Evolutionary conservation across 768 basidiomycete genomes (phyloP).

Genomic region (Boletus fagicola): DNA sequence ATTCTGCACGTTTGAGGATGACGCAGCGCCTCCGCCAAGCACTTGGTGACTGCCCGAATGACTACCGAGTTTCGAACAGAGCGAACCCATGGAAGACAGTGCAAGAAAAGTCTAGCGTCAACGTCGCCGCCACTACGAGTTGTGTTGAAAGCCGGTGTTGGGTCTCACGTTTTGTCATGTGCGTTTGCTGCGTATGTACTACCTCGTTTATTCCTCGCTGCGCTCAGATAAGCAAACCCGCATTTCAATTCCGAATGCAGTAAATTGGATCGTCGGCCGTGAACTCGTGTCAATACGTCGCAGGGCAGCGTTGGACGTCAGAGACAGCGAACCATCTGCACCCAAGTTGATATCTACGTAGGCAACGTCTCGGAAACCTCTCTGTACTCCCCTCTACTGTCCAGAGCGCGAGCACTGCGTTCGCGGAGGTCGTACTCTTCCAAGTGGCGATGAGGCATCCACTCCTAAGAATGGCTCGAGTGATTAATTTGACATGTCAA

Average conservation of each 20-base stretch:
- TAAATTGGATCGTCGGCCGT: background rate
- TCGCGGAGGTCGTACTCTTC: constrained; percentile 53
- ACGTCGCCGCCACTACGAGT: background rate
- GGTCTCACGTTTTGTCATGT: constrained; percentile 19
- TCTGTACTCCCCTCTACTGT: constrained; percentile 44
- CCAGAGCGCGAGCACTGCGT: constrained; percentile 29
- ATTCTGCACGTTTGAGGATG: constrained; percentile 21
- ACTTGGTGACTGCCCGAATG: constrained; percentile 50
- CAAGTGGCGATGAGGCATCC: constrained; percentile 48
- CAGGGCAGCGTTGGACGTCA: background rate
- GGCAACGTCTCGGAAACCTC: constrained; percentile 37
- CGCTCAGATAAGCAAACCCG: constrained; percentile 5
- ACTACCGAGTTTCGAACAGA: constrained; percentile 50
- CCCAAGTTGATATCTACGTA: constrained; percentile 12
- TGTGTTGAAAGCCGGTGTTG: background rate
- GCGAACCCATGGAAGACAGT: constrained; percentile 47
- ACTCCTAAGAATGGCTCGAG: constrained; percentile 27
- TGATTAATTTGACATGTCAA: constrained; percentile 19
- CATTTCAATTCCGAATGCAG: constrained; percentile 2
- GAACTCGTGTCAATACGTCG: background rate
- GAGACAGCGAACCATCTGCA: constrained; percentile 6
- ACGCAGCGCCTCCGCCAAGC: constrained; percentile 38
- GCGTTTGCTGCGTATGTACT: constrained; percentile 9
- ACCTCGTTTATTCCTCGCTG: constrained; percentile 24
- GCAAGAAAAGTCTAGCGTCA: background rate